Evolutionary conservation across 208 protist species (phyloP), one percentile per base, ranked within the genome.

Genomic region (Kentomonas sorsogonicus): DNA sequence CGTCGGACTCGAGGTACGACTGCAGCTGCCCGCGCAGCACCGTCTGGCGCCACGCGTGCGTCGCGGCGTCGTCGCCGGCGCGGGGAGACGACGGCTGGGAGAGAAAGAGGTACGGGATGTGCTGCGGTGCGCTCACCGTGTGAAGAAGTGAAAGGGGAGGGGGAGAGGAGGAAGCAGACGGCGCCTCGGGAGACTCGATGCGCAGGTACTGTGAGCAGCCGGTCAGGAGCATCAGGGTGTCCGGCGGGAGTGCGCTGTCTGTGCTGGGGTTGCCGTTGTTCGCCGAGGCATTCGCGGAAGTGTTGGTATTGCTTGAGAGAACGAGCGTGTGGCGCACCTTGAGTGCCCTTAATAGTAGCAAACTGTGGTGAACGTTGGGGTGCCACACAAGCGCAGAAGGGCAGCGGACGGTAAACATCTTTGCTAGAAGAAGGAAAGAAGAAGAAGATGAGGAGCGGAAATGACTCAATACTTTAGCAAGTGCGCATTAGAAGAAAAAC

Each of bases 341-440:
- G 20, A 91, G 59, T n/a, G 72, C 72, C 33, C 84, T 77, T 15
- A 91, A 66, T 10, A 91, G 59, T 3, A 91, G 58, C 26, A 88
- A 57, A 51, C 84, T 89, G 55, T 89, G 84, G 40, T 91, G 84
- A 40, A 91, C 61, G 20, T 69, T 41, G 1, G 84, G 84, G 62
- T 91, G 84, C 78, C 84, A 91, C 26, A 89, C 44, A 31, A 79
- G 53, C 16, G 55, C 54, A 9, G 63, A 43, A 2, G 74, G 72
- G 58, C 79, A 88, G 16, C 66, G 60, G 2, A 91, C 71, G 25
- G 63, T 52, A 58, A 89, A 89, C 80, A 91, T 87, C 31, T 20
- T 16, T 26, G 33, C 33, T 36, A 36, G 7, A 54, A 36, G 31
- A 40, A 54, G 25, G 31, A 18, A 5, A 39, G 39, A 54, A 51